phyloP scores from a whole-genome alignment of 1,139 yeast species.

The Pichia inconspicua region DNA sequence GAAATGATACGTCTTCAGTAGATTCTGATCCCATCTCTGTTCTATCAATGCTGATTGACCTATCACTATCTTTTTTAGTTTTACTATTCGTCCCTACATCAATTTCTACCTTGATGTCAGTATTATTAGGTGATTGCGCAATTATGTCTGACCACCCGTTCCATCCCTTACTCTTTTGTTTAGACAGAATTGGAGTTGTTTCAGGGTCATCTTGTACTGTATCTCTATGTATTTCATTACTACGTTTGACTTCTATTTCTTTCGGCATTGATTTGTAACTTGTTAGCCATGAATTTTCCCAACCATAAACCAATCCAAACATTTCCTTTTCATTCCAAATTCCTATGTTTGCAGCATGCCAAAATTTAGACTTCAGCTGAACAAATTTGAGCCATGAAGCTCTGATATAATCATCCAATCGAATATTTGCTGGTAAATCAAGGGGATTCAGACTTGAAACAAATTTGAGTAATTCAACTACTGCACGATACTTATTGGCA shows the following conservation, averaged over 20 bases:
- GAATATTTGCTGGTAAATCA: neutral
- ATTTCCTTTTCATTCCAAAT: constrained; percentile 37
- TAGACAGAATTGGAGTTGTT: neutral
- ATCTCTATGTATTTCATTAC: neutral
- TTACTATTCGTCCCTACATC: neutral
- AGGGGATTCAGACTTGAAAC: constrained; percentile 37
- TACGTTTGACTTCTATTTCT: neutral
- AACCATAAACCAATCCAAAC: constrained; percentile 24
- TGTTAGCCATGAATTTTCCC: constrained; percentile 24
- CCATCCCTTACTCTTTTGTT: constrained; percentile 7
- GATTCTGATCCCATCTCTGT: neutral
- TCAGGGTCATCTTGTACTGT: neutral
- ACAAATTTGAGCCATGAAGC: constrained; percentile 54
- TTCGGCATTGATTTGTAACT: neutral
- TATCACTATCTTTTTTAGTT: neutral
- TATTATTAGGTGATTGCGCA: constrained; percentile 1
- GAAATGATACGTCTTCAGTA: neutral
- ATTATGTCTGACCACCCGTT: constrained; percentile 9
- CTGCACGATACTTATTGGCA: constrained; percentile 66
- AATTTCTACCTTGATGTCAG: neutral
- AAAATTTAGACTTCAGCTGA: constrained; percentile 51
- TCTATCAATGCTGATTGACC: neutral
- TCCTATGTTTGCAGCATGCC: constrained; percentile 76
- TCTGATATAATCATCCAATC: constrained; percentile 18
- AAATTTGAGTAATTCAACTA: constrained; percentile 80